phyloP scores from a whole-genome alignment of 1,139 yeast species.

The Blastobotrys illinoisensis region DNA sequence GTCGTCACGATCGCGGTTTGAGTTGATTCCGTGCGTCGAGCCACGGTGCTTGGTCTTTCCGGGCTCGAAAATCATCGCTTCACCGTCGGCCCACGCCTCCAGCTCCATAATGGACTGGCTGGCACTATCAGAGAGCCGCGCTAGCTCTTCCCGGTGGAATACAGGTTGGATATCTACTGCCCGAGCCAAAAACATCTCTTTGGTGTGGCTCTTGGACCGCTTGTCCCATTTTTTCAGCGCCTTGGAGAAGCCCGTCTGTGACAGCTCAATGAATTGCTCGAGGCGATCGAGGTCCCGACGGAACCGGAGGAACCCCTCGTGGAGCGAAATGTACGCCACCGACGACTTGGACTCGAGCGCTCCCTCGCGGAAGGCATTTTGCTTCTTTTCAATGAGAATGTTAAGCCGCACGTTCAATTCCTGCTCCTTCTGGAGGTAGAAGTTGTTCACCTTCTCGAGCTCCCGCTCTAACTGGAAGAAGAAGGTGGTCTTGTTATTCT shows the following conservation, averaged over 20 bases:
- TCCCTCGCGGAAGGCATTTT: slow-evolving; percentile 46
- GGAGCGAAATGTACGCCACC: slow-evolving; percentile 58
- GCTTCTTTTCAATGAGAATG: slow-evolving; percentile 65
- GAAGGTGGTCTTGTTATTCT: slow-evolving; percentile 88
- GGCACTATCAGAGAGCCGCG: slow-evolving; percentile 77
- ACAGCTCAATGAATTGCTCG: slow-evolving; percentile 88
- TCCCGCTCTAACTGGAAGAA: slow-evolving; percentile 92
- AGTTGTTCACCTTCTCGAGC: slow-evolving; percentile 85
- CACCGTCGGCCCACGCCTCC: slow-evolving; percentile 84
- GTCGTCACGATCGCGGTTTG: slow-evolving; percentile 43
- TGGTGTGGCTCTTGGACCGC: slow-evolving; percentile 88
- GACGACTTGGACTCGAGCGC: slow-evolving; percentile 42
- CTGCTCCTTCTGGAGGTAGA: slow-evolving; percentile 85
- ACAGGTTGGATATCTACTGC: slow-evolving; percentile 97
- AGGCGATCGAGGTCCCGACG: slow-evolving; percentile 82
- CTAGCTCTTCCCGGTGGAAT: slow-evolving; percentile 83
- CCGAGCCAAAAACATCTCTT: slow-evolving; percentile 82
- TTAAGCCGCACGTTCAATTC: slow-evolving; percentile 72
- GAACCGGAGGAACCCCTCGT: slow-evolving; percentile 84
- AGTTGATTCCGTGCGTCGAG: slow-evolving; percentile 8
- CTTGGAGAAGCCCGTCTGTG: slow-evolving; percentile 92
- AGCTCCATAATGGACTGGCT: slow-evolving; percentile 73
- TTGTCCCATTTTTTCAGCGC: slow-evolving; percentile 98
- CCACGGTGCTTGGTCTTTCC: slow-evolving; percentile 11
- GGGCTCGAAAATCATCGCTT: slow-evolving; percentile 34